Evolutionary conservation across 2,329 filamentous ascomycete species (phyloP).

Genomic region (Fusarium odoratissimum): DNA sequence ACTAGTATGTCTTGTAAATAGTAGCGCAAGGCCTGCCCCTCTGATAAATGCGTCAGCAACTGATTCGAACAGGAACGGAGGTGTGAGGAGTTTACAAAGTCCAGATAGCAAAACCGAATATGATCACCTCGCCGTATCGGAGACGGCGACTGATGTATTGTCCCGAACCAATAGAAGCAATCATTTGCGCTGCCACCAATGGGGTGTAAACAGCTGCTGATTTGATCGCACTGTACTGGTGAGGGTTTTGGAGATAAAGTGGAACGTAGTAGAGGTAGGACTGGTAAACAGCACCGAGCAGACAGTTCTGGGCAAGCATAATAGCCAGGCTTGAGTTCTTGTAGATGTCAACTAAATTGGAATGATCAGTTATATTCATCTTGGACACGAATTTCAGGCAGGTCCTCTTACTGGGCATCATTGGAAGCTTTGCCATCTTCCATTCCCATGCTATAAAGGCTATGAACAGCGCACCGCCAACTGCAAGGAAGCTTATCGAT

Average conservation of each 20-base stretch:
- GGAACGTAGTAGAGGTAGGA: neutral
- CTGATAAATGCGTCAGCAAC: neutral
- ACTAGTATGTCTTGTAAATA: neutral
- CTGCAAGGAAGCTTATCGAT: neutral
- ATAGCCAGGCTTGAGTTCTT: neutral
- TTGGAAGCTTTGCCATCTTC: slow-evolving; percentile 16
- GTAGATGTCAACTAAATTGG: neutral
- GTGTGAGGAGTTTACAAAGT: neutral
- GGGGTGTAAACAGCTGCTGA: slow-evolving; percentile 4
- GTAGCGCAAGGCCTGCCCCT: neutral
- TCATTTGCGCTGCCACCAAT: neutral
- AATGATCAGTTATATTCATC: too few relatives aligned
- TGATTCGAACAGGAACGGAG: rapidly evolving
- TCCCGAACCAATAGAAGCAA: neutral
- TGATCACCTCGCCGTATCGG: neutral
- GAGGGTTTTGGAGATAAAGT: neutral
- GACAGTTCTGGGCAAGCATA: neutral
- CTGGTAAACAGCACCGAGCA: neutral
- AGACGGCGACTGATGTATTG: slow-evolving; percentile 2
- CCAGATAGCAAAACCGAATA: neutral
- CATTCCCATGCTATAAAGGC: slow-evolving; percentile 3
- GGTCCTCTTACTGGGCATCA: neutral
- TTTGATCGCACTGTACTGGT: neutral
- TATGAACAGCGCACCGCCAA: rapidly evolving
- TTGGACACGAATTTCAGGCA: neutral